Evolutionary conservation across 108 stramenopile genomes (phyloP), one percentile per base, ranked within the genome.

Genomic region (Discostella pseudostelligera): DNA sequence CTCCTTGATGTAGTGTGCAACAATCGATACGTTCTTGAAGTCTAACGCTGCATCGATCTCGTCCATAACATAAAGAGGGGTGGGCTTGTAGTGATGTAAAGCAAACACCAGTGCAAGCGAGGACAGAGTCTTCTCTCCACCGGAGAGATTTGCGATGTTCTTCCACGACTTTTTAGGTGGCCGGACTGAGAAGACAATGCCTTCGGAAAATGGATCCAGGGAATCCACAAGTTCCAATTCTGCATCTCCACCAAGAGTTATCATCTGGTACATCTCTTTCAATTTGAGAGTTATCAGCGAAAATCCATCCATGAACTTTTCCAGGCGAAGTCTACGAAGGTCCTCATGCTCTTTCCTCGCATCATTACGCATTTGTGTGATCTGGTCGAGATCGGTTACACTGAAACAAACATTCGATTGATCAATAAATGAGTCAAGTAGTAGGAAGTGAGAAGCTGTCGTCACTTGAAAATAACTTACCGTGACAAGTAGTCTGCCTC

Each of bases 221-320:
- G 96, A 97, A 69, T 99, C 97, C 0, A 99, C 96, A 58, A 99
- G 89, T 80, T 99, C 99, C 21, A 99, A 78, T 69, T 99, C 99
- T 8, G 99, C 99, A 81, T 99, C 99, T 11, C 99, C 99, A 8
- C 99, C 99, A 9, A 99, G 85, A 25, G 98, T 99, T 67, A 99
- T 97, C 98, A 99, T 99, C 76, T 97, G 97, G 73, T 99, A 99
- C 99, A 99, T 99, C 65, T 99, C 99, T 82, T 99, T 99, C 40
- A 99, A 83, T 65, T 97, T 96, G 57, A 98, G 81, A 19, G 97
- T 95, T 72, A 99, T 99, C 12, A 67, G 59, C 3, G 90, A 92
- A 69, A 99, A 99, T 0, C 99, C 99, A 29, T 93, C 90, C 99
- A 99, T 98, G 72, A 99, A 99, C 91, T 89, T 96, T 55, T 97